Percentiles rank a stretch among this genome's conserved stretches.
These are phyloP conservation scores for Extremus antarcticus DNA, from an alignment of 495 filamentous ascomycete genomes.

Conservation along the genomic window DNA sequence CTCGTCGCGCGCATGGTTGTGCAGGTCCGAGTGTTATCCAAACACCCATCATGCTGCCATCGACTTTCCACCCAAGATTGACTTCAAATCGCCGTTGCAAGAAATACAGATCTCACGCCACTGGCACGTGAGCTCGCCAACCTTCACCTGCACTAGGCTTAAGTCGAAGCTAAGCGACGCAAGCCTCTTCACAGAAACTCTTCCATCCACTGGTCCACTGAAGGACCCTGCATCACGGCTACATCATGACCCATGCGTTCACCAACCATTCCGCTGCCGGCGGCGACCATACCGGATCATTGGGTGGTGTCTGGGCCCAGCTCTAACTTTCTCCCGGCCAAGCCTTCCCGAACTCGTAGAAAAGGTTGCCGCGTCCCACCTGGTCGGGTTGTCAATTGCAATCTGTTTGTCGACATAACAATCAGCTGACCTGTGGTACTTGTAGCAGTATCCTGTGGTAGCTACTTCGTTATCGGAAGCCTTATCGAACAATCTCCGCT, in stretches of 20 bases:
- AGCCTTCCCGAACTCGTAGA: not conserved
- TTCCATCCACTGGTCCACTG: not conserved
- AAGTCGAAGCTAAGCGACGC: not conserved
- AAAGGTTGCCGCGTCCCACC: not conserved
- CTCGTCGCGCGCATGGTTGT: too few relatives aligned
- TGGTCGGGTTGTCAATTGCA: not conserved
- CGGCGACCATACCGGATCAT: not conserved
- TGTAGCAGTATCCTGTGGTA: not conserved
- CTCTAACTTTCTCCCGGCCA: not conserved
- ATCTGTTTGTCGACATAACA: not conserved
- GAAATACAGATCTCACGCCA: too few relatives aligned
- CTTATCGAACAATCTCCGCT: not conserved
- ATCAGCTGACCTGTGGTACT: not conserved
- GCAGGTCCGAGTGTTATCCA: too few relatives aligned
- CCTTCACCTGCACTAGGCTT: not conserved
- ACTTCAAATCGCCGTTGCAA: too few relatives aligned
- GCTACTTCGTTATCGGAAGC: not conserved
- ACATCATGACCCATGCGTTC: not conserved
- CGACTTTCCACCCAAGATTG: too few relatives aligned
- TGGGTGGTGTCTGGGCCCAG: not conserved
- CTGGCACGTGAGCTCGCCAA: not conserved
- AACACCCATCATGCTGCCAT: too few relatives aligned
- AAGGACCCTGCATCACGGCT: not conserved
- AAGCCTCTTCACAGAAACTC: not conserved
- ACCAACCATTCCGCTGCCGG: not conserved